A percentile compares a stretch with the other conserved stretches of the same genome.
These are phyloP conservation scores for Komagataella kurtzmanii DNA, from an alignment of 805 yeast species.

Conservation along the genomic window DNA sequence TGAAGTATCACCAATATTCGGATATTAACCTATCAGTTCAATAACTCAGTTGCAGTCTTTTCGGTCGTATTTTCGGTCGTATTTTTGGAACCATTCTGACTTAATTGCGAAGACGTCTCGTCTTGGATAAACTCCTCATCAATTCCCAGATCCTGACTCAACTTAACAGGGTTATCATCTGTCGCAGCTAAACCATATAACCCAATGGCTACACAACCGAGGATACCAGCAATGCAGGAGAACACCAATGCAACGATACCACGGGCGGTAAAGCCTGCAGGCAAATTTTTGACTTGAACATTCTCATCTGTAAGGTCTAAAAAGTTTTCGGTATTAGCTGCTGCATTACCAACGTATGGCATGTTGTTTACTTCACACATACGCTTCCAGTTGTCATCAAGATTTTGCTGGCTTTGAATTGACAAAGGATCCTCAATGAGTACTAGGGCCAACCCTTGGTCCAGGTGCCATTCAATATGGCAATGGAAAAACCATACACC, in stretches of 20 bases:
- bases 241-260: slow-evolving; percentile 93
- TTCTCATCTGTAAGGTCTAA: slow-evolving; percentile 65
- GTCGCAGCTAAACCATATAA: slow-evolving; percentile 44
- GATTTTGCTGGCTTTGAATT: slow-evolving; percentile 45
- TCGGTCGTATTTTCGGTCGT: not conserved
- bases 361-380: slow-evolving; percentile 49
- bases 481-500: slow-evolving; percentile 99
- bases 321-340: slow-evolving; percentile 55
- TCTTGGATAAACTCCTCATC: not conserved
- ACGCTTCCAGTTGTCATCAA: slow-evolving; percentile 46
- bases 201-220: slow-evolving; percentile 69
- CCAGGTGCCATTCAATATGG: slow-evolving; percentile 96
- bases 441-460: slow-evolving; percentile 79
- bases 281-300: slow-evolving; percentile 52
- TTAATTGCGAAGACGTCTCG: not conserved
- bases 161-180: not conserved
- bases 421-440: slow-evolving; percentile 75
- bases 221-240: slow-evolving; percentile 73
- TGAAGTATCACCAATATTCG: not conserved
- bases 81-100: not conserved
- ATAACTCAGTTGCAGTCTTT: not conserved
- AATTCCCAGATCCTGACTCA: not conserved
- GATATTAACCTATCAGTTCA: not conserved
- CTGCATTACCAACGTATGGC: slow-evolving; percentile 70
- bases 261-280: slow-evolving; percentile 84